Evolutionary conservation across 129 eudicot species (phyloP), one percentile per base, ranked within the genome.

Genomic region (Helianthus annuus): DNA sequence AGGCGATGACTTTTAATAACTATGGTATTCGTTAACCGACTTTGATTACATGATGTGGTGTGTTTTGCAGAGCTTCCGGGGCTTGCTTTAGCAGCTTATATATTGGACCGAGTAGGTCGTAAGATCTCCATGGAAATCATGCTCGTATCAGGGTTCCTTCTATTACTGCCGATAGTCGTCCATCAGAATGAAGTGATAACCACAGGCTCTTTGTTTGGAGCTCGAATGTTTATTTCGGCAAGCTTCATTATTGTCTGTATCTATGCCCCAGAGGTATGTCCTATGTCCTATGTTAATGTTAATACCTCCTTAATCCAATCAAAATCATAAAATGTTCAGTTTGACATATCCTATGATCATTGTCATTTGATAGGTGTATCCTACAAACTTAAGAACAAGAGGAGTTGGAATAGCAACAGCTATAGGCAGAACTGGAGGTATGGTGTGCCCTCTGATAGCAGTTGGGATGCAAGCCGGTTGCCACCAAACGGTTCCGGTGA

Each of bases 381-480:
- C 93, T 36, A 90, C 96, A 58, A 74, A 66, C 17, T 71, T 87
- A 71, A 82, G 96, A 73, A 19, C 88, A 60, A 86, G 85, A 0
- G 96, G 86, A 69, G 90, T 82, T 51, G 96, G 96, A 68, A 76
- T 87, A 14, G 84, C 96, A 19, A 82, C 84, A 15, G 85, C 88
- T 6, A 64, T 86, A 1, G 96, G 96, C 39, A 83, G 87, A 77
- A 74, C 85, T 36, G 96, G 90, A 1, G 96, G 96, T 0, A 90
- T 90, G 96, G 75, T 86, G 12, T 87, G 90, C 82, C 96, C 96
- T 51, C 69, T 90, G 44, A 85, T 90, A 32, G 90, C 93, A 11
- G 86, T 90, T 66, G 87, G 83, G 13, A 68, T 90, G 82, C 85
- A 66, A 10, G 77, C 80, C 48, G 78, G 60, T 34, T 90, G 92